Conservation (phyloP, 306 rosid genomes). For the Macrotyloma uniflorum region DNA sequence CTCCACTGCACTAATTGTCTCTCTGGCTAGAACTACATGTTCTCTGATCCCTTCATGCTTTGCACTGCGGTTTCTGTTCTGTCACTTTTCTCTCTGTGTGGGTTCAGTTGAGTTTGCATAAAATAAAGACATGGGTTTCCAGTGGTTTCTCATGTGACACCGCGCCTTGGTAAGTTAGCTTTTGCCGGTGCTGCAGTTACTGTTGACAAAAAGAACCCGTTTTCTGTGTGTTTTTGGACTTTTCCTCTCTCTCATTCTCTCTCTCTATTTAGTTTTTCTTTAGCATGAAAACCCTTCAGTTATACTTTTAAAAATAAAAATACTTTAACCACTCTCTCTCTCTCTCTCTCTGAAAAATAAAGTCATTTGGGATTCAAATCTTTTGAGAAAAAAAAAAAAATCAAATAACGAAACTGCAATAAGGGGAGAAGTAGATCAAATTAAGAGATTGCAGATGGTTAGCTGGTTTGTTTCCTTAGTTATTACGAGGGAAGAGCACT, state of each 20-base stretch:
- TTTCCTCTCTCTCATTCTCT: not conserved
- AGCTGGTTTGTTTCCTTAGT: conserved; percentile 20
- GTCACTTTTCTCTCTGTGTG: conserved; percentile 52
- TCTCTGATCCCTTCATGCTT: conserved; percentile 75
- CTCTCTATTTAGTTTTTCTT: conserved; percentile 26
- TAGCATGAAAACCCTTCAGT: conserved; percentile 1
- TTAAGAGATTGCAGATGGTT: conserved; percentile 32
- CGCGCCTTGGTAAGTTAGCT: conserved; percentile 45
- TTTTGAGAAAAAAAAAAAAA: conserved; percentile 15
- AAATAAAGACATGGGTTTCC: conserved; percentile 46
- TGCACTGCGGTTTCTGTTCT: conserved; percentile 54
- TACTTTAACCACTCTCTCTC: conserved; percentile 16
- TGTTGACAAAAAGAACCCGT: conserved; percentile 13
- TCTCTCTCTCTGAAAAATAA: conserved; percentile 7
- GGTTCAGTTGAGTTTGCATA: conserved; percentile 32
- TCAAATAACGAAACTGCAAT: conserved; percentile 26
- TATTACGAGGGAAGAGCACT: conserved; percentile 9
- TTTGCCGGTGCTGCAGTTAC: not conserved
- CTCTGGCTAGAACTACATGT: conserved; percentile 44
- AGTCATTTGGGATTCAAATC: conserved; percentile 27
- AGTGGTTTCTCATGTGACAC: conserved; percentile 32
- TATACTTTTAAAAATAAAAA: conserved; percentile 40
- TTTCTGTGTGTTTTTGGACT: not conserved
- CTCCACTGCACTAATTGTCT: conserved; percentile 46
- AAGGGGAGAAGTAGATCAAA: conserved; percentile 36